phyloP scores from a whole-genome alignment of 768 basidiomycete species.

The Pisolithus marmoratus region DNA sequence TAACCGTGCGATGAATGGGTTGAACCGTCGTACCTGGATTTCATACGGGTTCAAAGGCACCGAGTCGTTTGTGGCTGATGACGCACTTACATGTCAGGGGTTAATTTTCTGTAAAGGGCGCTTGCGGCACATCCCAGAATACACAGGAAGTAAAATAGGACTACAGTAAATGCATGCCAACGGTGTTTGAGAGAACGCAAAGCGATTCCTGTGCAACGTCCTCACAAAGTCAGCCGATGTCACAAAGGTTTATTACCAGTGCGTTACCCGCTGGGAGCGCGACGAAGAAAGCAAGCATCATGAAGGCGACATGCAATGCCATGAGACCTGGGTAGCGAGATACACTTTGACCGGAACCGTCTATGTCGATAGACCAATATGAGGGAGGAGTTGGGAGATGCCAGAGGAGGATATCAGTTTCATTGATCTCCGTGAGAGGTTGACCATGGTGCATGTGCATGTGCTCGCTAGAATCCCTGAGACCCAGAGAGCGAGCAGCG shows the following conservation, averaged over 20 bases:
- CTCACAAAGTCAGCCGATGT: neutral
- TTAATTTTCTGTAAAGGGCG: slow-evolving; percentile 68
- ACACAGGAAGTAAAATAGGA: slow-evolving; percentile 57
- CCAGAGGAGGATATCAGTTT: slow-evolving; percentile 59
- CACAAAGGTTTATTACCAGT: slow-evolving; percentile 1
- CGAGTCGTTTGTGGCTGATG: neutral
- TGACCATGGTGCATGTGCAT: slow-evolving; percentile 42
- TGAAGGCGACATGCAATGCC: slow-evolving; percentile 63
- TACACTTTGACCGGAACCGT: slow-evolving; percentile 39
- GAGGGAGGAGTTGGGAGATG: slow-evolving; percentile 74
- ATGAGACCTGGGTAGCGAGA: slow-evolving; percentile 64
- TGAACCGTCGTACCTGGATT: slow-evolving; percentile 60
- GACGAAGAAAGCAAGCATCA: slow-evolving; percentile 78
- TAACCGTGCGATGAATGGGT: slow-evolving; percentile 65
- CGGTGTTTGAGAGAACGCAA: slow-evolving; percentile 74
- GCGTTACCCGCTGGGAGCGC: slow-evolving; percentile 69
- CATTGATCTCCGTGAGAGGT: slow-evolving; percentile 64
- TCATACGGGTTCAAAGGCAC: neutral
- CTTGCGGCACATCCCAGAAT: slow-evolving; percentile 63
- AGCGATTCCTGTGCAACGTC: slow-evolving; percentile 55
- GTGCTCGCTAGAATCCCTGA: slow-evolving; percentile 31
- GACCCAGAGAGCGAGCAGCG: slow-evolving; percentile 16
- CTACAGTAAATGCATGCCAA: slow-evolving; percentile 50
- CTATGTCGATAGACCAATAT: slow-evolving; percentile 78
- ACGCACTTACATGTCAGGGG: slow-evolving; percentile 70